These are phyloP conservation scores for Pyricularia pennisetigena DNA, from an alignment of 2,329 filamentous ascomycete genomes.

Conservation along the genomic window DNA sequence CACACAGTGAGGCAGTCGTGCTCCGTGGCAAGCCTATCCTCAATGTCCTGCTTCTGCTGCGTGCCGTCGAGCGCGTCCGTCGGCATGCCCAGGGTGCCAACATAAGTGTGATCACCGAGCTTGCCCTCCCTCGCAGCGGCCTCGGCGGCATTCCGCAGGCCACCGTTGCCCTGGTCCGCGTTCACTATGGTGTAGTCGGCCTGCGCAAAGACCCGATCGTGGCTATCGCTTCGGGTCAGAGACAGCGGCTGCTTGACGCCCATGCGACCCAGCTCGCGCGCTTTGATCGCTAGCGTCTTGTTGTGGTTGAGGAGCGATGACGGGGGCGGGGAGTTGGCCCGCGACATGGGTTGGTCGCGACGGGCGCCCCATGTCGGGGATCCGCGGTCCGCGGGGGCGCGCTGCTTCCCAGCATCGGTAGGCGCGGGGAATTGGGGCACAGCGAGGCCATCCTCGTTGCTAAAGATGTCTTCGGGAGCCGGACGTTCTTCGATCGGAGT, in stretches of 20 bases:
- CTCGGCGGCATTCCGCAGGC: conserved; percentile 78
- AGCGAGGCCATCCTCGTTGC: conserved; percentile 47
- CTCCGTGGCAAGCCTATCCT: conserved; percentile 70
- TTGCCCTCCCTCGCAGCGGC: conserved; percentile 62
- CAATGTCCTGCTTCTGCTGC: conserved; percentile 71
- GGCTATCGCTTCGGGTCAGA: conserved; percentile 47
- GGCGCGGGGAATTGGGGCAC: conserved; percentile 38
- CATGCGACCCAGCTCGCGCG: conserved; percentile 44
- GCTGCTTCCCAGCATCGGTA: conserved; percentile 27
- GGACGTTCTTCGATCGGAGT: conserved; percentile 39
- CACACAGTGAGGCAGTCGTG: conserved; percentile 77
- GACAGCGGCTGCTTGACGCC: conserved; percentile 46
- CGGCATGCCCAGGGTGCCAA: conserved; percentile 88
- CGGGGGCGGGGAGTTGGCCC: conserved; percentile 64
- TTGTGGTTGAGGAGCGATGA: conserved; percentile 64
- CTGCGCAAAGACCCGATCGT: conserved; percentile 62
- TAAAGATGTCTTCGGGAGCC: conserved; percentile 36
- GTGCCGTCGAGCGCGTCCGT: conserved; percentile 73
- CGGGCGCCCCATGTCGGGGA: conserved; percentile 68
- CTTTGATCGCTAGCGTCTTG: conserved; percentile 42
- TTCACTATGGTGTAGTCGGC: conserved; percentile 75
- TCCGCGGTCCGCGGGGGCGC: conserved; percentile 62
- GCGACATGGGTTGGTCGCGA: conserved; percentile 69
- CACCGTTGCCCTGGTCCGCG: conserved; percentile 86
- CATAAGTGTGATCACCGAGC: conserved; percentile 72